Evolutionary conservation across 805 yeast genomes (phyloP).

Genomic region (Spathaspora arborariae): DNA sequence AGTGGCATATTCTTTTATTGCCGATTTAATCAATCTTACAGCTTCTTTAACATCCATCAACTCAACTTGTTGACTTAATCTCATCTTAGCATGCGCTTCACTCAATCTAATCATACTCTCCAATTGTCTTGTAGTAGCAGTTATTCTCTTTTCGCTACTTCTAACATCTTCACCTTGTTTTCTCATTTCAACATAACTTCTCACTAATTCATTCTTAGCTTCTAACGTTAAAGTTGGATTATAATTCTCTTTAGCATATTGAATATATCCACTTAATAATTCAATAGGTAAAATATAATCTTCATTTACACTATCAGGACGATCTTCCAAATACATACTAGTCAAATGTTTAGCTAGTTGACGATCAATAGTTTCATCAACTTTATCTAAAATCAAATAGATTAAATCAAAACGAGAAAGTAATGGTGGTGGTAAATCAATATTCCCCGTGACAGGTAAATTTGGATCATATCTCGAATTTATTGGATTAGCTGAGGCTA

Average conservation of each 20-base stretch:
- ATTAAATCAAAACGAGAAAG: conserved; percentile 94
- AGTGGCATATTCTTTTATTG: conserved; percentile 96
- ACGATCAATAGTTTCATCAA: conserved; percentile 81
- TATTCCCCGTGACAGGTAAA: conserved; percentile 90
- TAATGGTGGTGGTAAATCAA: conserved; percentile 94
- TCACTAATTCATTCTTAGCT: conserved; percentile 82
- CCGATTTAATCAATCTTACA: conserved; percentile 85
- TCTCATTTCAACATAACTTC: conserved; percentile 89
- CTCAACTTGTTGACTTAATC: conserved; percentile 68
- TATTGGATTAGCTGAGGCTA: conserved; percentile 97
- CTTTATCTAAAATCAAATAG: conserved; percentile 86
- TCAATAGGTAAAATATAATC: conserved; percentile 80
- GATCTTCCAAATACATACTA: conserved; percentile 85
- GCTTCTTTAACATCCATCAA: conserved; percentile 87
- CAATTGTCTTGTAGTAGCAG: conserved; percentile 96
- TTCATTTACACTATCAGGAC: conserved; percentile 67
- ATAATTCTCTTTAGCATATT: conserved; percentile 84
- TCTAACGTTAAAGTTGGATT: conserved; percentile 77
- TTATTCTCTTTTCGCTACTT: conserved; percentile 81
- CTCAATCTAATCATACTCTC: conserved; percentile 93
- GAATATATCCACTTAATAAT: conserved; percentile 81
- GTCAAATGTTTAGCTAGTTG: conserved; percentile 89
- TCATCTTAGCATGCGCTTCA: conserved; percentile 98
- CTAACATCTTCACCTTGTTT: conserved; percentile 89
- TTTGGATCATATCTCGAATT: conserved; percentile 94